Evolutionary conservation across 78 protist genomes (phyloP), one percentile per base, ranked within the genome.

Genomic region (Cavenderia fasciculata): DNA sequence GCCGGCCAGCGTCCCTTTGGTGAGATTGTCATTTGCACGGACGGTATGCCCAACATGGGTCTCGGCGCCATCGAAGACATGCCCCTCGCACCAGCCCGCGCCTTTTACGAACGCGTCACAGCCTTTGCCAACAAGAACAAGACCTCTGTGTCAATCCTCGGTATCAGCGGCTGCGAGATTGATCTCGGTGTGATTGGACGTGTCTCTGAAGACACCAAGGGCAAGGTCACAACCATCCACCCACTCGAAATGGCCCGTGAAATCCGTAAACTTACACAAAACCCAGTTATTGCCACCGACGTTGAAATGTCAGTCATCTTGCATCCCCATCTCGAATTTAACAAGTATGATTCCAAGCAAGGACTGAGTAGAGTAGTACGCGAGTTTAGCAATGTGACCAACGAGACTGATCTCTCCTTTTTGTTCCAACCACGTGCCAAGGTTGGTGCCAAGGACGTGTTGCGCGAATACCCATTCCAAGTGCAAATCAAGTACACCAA

Each of bases 11-110:
- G 59, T 18, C 59, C 74, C 18, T 38, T 70, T 21, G 57, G 85
- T 75, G 74, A 77, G 36, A 92, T 92, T 41, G 75, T 92, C 14
- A 49, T 92, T 59, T 92, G 95, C 51, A 92, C 95, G 19, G 95
- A 92, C 54, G 95, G 95, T 52, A 57, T 92, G 54, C 92, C 95
- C 34, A 92, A 92, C 44, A 74, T 77, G n/a, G 92, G 92, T 29
- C 27, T 71, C n/a, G 92, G 95, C 47, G 65, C 90, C 0, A 61
- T 73, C 31, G 92, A 84, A 34, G 92, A 86, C 44, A 36, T 43
- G 0, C 90, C 90, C 41, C 23, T 82, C 1, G 71, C 38, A 12
- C 78, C 71, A 27, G 90, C 90, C 5, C 38, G 74, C 21, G 72
- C 72, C 29, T 82, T 82, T 40, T 82, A 82, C 31, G 71, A 82